phyloP scores from a whole-genome alignment of 176 grass and related monocot genomes.

The Ananas comosus region DNA sequence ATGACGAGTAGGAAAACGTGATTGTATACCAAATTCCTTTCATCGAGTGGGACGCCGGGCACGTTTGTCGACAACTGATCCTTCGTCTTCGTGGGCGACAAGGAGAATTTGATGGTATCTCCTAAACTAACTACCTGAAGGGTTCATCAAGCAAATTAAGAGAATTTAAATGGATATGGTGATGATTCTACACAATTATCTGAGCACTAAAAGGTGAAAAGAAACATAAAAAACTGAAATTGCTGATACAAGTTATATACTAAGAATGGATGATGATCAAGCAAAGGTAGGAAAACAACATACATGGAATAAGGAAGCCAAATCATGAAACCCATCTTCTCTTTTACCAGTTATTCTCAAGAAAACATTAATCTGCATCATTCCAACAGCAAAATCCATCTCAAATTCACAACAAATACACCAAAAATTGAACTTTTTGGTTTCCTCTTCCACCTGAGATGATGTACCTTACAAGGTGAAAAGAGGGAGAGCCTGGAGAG shows the following conservation, averaged over 20 bases:
- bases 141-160: conserved; percentile 6
- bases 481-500: conserved; percentile 81
- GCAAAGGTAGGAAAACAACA: conserved; percentile 19
- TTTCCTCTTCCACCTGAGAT: not conserved
- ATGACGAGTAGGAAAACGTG: conserved; percentile 1
- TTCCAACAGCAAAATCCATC: not conserved
- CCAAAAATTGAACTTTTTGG: not conserved
- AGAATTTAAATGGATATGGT: not conserved
- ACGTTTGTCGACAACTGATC: conserved; percentile 89
- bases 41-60: conserved; percentile 81
- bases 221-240: not conserved
- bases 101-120: conserved; percentile 94
- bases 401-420: not conserved
- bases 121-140: conserved; percentile 92
- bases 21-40: conserved; percentile 67
- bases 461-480: conserved; percentile 88
- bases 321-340: conserved; percentile 77
- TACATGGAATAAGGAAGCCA: conserved; percentile 98
- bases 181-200: not conserved
- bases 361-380: conserved; percentile 78
- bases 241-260: too few species aligned
- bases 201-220: not conserved
- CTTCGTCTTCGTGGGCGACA: conserved; percentile 82
- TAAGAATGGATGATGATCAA: not conserved
- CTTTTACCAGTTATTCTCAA: conserved; percentile 92